Evolutionary conservation across 495 filamentous ascomycete genomes (phyloP), one percentile per base, ranked within the genome.

Genomic region (Penicillium pancosmium): DNA sequence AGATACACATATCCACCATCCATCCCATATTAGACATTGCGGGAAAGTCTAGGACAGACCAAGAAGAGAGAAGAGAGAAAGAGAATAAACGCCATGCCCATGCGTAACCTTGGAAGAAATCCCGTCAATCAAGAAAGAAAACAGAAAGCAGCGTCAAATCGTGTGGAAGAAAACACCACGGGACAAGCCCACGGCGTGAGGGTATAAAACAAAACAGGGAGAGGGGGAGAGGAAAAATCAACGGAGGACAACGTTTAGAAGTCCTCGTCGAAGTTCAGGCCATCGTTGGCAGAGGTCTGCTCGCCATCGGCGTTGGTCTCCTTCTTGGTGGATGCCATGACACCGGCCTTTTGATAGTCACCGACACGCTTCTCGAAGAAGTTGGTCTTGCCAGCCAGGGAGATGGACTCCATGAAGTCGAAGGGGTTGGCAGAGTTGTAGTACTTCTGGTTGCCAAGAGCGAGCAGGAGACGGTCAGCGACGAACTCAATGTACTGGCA

Each of bases 371-470:
- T 98, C 87, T 98, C 94, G 76, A 98, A 98, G 90, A 98, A 98
- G 84, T 98, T 98, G 75, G 94, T 98, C 88, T 98, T 98, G 77
- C 94, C 94, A 27, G 92, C 91, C 33, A 98, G 83, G 10, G 94
- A 98, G 79, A 98, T 98, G 69, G 92, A 93, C 85, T 98, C 94
- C 94, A 98, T 98, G 80, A 98, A 98, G 84, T 98, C 94, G 77
- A 98, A 98, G 64, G 94, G 94, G 80, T 98, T 98, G 72, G 89
- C 83, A 27, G 87, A 80, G 67, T 93, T 86, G 86, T 95, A 98
- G 72, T 90, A 83, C 83, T 97, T 98, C 63, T 88, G 82, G 75
- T 96, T 96, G 64, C 94, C 94, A 41, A 98, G 89, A 41, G 94
- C 85, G 34, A 97, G 76, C 19, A 98, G 86, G 18, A 98, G 88